Percentiles rank a stretch among this genome's conserved stretches.
phyloP scores from a whole-genome alignment of 2,329 filamentous ascomycete genomes.

The Laburnicola sp. region DNA sequence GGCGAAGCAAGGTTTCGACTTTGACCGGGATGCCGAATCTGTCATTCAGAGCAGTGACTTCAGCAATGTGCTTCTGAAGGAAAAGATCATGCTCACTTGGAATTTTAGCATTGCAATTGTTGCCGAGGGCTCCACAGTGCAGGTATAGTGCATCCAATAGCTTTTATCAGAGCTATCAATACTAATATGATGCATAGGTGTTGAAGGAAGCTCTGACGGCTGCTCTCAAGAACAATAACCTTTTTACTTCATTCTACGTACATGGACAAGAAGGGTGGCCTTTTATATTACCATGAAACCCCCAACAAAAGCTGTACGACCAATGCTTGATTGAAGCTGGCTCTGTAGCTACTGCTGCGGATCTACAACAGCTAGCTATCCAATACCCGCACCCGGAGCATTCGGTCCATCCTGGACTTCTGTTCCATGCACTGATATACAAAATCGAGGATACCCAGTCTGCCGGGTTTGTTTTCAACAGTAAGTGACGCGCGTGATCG shows the following conservation, averaged over 20 bases:
- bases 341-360: background rate
- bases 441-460: constrained; percentile 5
- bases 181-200: background rate
- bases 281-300: constrained; percentile 5
- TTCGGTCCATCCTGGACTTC: background rate
- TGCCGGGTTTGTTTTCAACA: constrained; percentile 1
- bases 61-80: background rate
- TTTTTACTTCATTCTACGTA: constrained; percentile 1
- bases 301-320: constrained; percentile 1
- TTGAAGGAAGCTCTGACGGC: constrained; percentile 1
- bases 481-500: background rate
- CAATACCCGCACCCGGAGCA: background rate
- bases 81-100: constrained; percentile 2
- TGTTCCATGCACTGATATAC: constrained; percentile 4
- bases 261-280: background rate
- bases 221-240: background rate
- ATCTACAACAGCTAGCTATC: background rate
- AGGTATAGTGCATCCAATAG: background rate
- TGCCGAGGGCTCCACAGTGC: constrained; percentile 3
- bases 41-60: constrained; percentile 5
- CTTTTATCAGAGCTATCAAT: too few species aligned
- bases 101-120: constrained; percentile 3
- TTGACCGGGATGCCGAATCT: constrained; percentile 1
- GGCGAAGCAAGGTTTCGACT: constrained; percentile 2
- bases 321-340: background rate